These are phyloP conservation scores for Pseudohalonectria lignicola DNA, from an alignment of 2,329 filamentous ascomycete genomes.

Conservation along the genomic window DNA sequence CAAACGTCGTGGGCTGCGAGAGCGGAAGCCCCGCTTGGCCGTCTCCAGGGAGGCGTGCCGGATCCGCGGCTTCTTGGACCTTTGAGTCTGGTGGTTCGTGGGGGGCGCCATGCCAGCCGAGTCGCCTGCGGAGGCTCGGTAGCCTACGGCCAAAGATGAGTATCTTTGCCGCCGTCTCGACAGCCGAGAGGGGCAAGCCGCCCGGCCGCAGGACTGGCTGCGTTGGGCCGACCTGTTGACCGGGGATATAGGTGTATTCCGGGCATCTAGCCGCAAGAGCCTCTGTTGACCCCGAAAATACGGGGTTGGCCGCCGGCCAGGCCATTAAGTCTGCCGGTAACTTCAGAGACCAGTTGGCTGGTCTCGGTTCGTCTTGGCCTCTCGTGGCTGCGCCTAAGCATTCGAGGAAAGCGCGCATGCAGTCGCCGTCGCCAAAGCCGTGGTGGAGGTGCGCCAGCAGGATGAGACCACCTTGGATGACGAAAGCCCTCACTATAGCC, in stretches of 20 bases:
- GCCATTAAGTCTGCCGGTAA: background rate
- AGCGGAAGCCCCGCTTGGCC: no score
- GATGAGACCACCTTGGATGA: constrained; percentile 26
- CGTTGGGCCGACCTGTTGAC: constrained; percentile 22
- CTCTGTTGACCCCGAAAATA: no score
- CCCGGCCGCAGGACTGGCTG: constrained; percentile 17
- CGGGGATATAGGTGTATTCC: constrained; percentile 22
- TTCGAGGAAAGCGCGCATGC: constrained; percentile 25
- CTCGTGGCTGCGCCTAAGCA: constrained; percentile 23
- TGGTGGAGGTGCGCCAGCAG: constrained; percentile 30
- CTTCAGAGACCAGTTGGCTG: background rate
- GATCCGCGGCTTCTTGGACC: background rate
- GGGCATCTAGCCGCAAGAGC: constrained; percentile 9
- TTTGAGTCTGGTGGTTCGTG: background rate
- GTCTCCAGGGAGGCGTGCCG: no score
- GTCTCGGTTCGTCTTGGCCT: constrained; percentile 4
- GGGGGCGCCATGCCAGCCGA: constrained; percentile 2
- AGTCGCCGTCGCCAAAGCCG: constrained; percentile 28
- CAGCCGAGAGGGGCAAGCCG: constrained; percentile 15
- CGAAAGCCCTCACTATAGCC: constrained; percentile 23
- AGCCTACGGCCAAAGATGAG: constrained; percentile 27
- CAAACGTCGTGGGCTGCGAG: constrained; percentile 23
- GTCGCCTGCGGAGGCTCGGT: constrained; percentile 15
- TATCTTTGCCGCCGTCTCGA: constrained; percentile 26
- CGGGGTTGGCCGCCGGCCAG: background rate